A percentile compares a stretch with the other conserved stretches of the same genome.
Conservation (phyloP, 345 rosid species). For the Diplotaxis tenuifolia region DNA sequence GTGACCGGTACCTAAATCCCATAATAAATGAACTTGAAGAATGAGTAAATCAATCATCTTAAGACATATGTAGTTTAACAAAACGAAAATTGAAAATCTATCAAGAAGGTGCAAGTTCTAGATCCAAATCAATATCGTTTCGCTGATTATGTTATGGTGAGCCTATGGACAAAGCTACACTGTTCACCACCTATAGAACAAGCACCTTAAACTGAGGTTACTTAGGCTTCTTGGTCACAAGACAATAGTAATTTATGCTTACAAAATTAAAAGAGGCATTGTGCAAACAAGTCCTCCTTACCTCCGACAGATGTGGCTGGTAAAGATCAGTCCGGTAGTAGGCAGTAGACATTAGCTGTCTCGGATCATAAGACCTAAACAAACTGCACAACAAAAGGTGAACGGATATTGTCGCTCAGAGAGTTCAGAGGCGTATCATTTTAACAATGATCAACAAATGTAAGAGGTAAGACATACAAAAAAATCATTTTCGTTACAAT, state of each 20-base stretch:
- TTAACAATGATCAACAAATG: neutral
- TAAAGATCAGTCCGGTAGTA: conserved; percentile 78
- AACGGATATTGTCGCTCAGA: conserved; percentile 13
- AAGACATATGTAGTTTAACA: neutral
- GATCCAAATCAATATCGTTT: neutral
- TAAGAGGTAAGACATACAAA: neutral
- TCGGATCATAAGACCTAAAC: conserved; percentile 75
- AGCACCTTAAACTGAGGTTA: neutral
- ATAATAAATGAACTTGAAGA: conserved; percentile 9
- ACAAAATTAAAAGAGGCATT: neutral
- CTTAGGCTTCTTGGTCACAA: neutral
- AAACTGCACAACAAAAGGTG: conserved; percentile 57
- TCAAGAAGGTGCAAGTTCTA: neutral
- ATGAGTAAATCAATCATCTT: neutral
- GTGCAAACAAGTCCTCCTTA: conserved; percentile 29
- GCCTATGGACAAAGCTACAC: conserved; percentile 3
- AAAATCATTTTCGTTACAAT: neutral
- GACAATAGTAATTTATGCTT: neutral
- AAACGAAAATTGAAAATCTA: neutral
- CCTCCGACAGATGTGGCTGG: conserved; percentile 57
- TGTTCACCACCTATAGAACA: neutral
- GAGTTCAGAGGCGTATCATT: neutral
- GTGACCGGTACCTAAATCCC: conserved; percentile 82
- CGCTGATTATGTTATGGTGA: neutral
- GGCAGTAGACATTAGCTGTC: conserved; percentile 79